Conservation (phyloP, 2,329 filamentous ascomycete genomes). For the Stachybotrys chlorohalonatus region DNA sequence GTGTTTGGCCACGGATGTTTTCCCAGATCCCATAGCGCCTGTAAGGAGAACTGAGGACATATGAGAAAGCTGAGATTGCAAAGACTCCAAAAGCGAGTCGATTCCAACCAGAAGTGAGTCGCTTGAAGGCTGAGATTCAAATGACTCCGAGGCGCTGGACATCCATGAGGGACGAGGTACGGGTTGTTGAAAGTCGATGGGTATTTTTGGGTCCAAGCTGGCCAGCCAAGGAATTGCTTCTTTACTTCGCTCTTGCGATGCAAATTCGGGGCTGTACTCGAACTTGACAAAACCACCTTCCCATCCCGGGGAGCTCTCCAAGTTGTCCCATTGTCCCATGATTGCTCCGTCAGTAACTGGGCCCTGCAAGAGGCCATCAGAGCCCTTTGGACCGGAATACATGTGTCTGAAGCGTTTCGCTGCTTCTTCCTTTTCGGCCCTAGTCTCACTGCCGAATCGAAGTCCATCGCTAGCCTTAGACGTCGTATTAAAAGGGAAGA, state of each 20-base stretch:
- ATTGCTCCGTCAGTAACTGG: conserved; percentile 86
- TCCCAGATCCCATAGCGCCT: conserved; percentile 82
- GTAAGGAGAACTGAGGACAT: conserved; percentile 85
- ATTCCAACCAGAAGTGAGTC: conserved; percentile 71
- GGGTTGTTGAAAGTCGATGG: conserved; percentile 67
- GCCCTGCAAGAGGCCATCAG: conserved; percentile 63
- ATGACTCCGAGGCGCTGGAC: conserved; percentile 28
- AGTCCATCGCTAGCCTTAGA: conserved; percentile 55
- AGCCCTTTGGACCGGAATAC: conserved; percentile 49
- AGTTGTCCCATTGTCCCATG: conserved; percentile 48
- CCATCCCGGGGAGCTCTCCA: conserved; percentile 55
- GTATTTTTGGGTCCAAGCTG: conserved; percentile 64
- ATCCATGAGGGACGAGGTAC: conserved; percentile 56
- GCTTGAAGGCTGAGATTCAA: conserved; percentile 47
- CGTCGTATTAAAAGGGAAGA: conserved; percentile 67
- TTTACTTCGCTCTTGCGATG: conserved; percentile 31
- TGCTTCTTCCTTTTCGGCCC: conserved; percentile 71
- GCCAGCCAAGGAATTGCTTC: conserved; percentile 60
- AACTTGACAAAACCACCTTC: conserved; percentile 79
- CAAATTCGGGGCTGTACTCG: conserved; percentile 35
- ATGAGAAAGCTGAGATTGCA: conserved; percentile 69
- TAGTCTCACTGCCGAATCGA: conserved; percentile 81
- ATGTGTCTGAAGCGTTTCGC: conserved; percentile 62
- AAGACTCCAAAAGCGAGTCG: conserved; percentile 62
- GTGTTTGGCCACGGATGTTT: conserved; percentile 70